Conservation (phyloP, 2,329 filamentous ascomycete genomes). For the Massarina eburnea region DNA sequence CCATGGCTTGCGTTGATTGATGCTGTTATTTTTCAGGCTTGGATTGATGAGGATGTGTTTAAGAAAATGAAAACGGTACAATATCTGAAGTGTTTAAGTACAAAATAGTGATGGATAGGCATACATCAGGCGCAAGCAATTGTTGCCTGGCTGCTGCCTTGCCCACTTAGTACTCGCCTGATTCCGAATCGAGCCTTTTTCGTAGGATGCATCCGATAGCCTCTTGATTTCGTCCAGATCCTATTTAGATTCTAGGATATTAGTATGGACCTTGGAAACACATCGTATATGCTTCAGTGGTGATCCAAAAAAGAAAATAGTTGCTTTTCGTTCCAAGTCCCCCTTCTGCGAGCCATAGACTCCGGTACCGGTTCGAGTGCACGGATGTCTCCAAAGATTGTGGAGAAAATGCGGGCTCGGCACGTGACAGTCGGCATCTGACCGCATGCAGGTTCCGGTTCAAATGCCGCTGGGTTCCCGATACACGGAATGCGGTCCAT, state of each 20-base stretch:
- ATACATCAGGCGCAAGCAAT: not conserved
- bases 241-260: too few relatives aligned
- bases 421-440: not conserved
- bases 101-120: not conserved
- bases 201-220: too few relatives aligned
- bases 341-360: too few relatives aligned
- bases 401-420: not conserved
- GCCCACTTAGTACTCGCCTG: not conserved
- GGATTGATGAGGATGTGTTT: not conserved
- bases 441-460: not conserved
- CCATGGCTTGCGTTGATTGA: constrained; percentile 20
- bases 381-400: not conserved
- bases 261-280: too few relatives aligned
- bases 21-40: not conserved
- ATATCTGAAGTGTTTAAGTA: not conserved
- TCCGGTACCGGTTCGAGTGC: not conserved
- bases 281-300: too few relatives aligned
- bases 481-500: not conserved
- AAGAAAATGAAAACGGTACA: not conserved
- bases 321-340: too few relatives aligned
- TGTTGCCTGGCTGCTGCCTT: constrained; percentile 3
- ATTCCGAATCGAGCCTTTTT: too few relatives aligned
- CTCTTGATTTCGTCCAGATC: too few relatives aligned
- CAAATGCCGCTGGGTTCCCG: not conserved
- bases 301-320: too few relatives aligned